Evolutionary conservation across 2,329 filamentous ascomycete genomes (phyloP), one percentile per base, ranked within the genome.

Genomic region (Fusarium citri): DNA sequence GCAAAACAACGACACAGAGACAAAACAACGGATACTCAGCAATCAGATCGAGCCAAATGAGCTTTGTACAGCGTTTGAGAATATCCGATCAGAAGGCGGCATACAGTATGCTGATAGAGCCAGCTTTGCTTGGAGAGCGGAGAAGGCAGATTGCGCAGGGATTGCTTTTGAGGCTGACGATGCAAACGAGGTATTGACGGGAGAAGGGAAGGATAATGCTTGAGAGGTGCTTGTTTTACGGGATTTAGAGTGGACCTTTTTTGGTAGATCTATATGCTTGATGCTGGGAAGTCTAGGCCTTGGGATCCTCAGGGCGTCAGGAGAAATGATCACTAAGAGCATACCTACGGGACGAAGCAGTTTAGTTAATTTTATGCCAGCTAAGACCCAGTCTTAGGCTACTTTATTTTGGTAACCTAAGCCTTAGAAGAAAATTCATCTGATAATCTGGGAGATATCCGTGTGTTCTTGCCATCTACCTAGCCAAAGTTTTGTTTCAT

Each of bases 61-160:
- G 16, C 45, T 75, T 11, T 45, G 55, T 41, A 41, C 34, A 3
- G 57, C 64, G n/a, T 77, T 75, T 46, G 43, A 55, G 0, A 25
- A 28, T 0, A 63, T 72, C 1, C 75, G 78, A 54, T 26, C 14
- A 2, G 6, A 16, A 5, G 26, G 41, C 7, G 69, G 41, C 7
- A 68, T 68, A 7, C 72, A 70, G 9, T 54, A 72, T 23, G 75
- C 70, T 7, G 53, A 54, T 14, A 61, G 43, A n/a, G 76, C 72
- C 0, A 58, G 66, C 57, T 75, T 76, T 63, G 76, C 76, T 14
- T 75, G 72, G 3, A 74, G 66, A 41, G 71, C 76, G 0, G 76
- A 77, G 40, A 54, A 46, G 42, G 77, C 77, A 2, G 31, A 65
- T 10, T 78, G 71, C 43, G 76, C 76, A 5, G 53, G 51, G 6